Evolutionary conservation across 176 grass and related monocot species (phyloP).

Genomic region (Saccharum spontaneum): DNA sequence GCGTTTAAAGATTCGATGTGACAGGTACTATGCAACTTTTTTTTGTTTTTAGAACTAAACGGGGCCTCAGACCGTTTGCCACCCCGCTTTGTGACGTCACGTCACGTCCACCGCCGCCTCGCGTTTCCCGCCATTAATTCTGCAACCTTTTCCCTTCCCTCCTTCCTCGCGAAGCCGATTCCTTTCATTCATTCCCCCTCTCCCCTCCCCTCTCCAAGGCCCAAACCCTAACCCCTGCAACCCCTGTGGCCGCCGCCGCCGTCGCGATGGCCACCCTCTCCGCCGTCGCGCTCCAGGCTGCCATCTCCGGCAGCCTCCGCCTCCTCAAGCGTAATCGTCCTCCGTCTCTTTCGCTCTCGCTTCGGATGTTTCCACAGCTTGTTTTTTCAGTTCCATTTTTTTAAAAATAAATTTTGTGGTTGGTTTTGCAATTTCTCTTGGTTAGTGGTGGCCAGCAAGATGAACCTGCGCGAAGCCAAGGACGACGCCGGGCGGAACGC

Average conservation of each 20-base stretch:
- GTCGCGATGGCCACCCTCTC: background rate
- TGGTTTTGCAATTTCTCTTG: background rate
- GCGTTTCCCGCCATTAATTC: background rate
- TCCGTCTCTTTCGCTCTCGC: no score
- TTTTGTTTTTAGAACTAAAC: no score
- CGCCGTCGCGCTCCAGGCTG: background rate
- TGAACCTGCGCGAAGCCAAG: constrained; percentile 34
- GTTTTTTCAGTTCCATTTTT: background rate
- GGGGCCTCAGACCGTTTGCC: no score
- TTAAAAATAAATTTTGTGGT: background rate
- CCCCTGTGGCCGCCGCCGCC: background rate
- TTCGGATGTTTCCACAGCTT: background rate
- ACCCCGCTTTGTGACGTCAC: no score
- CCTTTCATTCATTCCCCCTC: background rate
- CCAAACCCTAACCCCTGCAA: background rate
- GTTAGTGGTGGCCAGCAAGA: constrained; percentile 5
- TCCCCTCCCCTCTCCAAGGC: background rate
- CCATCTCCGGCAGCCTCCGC: background rate
- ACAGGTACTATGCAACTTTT: no score
- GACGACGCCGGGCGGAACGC: constrained; percentile 1
- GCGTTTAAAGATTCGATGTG: no score
- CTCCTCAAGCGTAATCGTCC: background rate
- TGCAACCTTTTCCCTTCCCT: background rate
- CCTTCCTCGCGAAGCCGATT: background rate
- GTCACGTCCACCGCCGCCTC: background rate